Percentiles rank a stretch among this genome's conserved stretches.
phyloP scores from a whole-genome alignment of 192 early-diverging fungal genomes.

The Coemansia sp. region DNA sequence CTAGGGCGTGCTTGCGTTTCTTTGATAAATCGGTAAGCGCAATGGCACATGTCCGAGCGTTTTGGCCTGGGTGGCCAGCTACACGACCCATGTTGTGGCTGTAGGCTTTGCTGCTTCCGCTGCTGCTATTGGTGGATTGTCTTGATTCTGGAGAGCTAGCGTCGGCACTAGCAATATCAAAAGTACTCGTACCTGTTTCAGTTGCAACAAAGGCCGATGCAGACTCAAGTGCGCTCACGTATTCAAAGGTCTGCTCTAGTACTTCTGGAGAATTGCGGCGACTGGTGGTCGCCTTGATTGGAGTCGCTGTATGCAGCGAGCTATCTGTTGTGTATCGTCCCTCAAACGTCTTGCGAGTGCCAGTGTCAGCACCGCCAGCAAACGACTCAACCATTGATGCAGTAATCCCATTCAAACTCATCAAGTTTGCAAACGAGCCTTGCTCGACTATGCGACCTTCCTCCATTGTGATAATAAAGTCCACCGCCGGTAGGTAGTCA shows the following conservation, averaged over 20 bases:
- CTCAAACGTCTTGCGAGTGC: neutral
- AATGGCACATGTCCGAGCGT: neutral
- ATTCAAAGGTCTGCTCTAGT: neutral
- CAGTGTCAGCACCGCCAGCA: slow-evolving; percentile 20
- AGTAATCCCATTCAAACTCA: slow-evolving; percentile 40
- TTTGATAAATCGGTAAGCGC: slow-evolving; percentile 7
- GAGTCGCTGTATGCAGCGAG: slow-evolving; percentile 40
- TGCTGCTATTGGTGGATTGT: neutral
- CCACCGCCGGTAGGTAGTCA: slow-evolving; percentile 50
- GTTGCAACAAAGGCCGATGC: neutral
- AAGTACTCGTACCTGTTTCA: slow-evolving; percentile 6
- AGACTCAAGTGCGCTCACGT: neutral
- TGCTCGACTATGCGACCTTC: slow-evolving; percentile 57
- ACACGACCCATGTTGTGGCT: neutral
- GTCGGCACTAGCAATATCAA: neutral
- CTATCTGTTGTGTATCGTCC: slow-evolving; percentile 30
- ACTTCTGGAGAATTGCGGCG: neutral
- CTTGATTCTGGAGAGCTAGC: neutral
- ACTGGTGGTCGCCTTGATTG: slow-evolving; percentile 20
- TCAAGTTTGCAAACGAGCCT: slow-evolving; percentile 59
- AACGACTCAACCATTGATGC: slow-evolving; percentile 50
- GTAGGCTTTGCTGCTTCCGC: neutral
- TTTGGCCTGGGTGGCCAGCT: neutral
- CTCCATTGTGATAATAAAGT: slow-evolving; percentile 56
- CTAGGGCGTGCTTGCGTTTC: neutral